Conservation (phyloP, 1,284 basidiomycete species). For the Moesziomyces globuligerus region DNA sequence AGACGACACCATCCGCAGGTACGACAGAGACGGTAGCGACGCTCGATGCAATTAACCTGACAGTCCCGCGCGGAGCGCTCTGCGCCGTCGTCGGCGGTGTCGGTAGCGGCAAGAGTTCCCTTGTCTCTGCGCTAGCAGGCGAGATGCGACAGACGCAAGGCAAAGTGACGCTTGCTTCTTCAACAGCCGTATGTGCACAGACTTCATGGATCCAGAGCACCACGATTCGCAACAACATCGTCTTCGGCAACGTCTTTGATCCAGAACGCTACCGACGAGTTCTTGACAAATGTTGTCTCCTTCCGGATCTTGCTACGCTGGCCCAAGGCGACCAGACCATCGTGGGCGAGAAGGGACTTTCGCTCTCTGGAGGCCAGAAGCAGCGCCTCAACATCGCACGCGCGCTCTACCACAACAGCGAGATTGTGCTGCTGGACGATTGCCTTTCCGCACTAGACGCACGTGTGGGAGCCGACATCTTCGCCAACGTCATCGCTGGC, state of each 20-base stretch:
- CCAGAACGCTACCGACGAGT: constrained; percentile 81
- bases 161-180: constrained; percentile 6
- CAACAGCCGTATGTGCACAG: constrained; percentile 11
- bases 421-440: constrained; percentile 85
- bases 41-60: constrained; percentile 74
- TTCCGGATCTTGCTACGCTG: constrained; percentile 81
- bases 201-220: constrained; percentile 62
- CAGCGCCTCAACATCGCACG: constrained; percentile 81
- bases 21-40: constrained; percentile 71
- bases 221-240: constrained; percentile 82
- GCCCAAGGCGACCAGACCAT: constrained; percentile 85
- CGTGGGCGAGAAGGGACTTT: constrained; percentile 85
- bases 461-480: constrained; percentile 83
- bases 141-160: constrained; percentile 26
- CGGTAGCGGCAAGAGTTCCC: constrained; percentile 75
- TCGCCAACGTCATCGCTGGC: constrained; percentile 24
- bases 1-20: constrained; percentile 69
- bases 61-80: constrained; percentile 77
- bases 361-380: constrained; percentile 82
- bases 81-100: constrained; percentile 82
- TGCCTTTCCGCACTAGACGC: constrained; percentile 74
- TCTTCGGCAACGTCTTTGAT: constrained; percentile 83
- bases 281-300: constrained; percentile 78
- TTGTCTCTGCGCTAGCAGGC: constrained; percentile 25
- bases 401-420: constrained; percentile 83